Evolutionary conservation across 306 rosid species (phyloP).

Genomic region (Chamaecrista fasciculata): DNA sequence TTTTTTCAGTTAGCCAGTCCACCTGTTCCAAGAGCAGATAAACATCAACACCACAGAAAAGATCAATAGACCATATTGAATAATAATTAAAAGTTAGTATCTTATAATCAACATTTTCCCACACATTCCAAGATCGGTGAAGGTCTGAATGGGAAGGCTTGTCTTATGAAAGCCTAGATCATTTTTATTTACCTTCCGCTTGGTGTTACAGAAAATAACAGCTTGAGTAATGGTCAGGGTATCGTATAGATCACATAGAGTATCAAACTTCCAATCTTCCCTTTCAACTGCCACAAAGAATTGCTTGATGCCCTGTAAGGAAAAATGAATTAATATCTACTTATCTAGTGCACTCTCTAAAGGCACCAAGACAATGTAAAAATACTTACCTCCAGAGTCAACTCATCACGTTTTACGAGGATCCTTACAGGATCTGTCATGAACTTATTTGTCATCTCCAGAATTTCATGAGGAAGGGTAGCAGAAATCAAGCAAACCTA

Average conservation of each 20-base stretch:
- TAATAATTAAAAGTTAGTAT: not conserved
- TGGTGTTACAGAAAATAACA: slow-evolving; percentile 95
- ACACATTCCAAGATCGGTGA: not conserved
- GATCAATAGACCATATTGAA: not conserved
- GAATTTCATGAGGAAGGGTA: slow-evolving; percentile 97
- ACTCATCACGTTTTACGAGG: slow-evolving; percentile 98
- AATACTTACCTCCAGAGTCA: slow-evolving; percentile 82
- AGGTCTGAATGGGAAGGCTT: not conserved
- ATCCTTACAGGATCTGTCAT: slow-evolving; percentile 99
- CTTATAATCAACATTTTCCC: not conserved
- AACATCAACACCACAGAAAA: not conserved
- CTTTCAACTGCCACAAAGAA: slow-evolving; percentile 96
- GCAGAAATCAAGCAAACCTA: slow-evolving; percentile 97
- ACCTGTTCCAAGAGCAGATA: slow-evolving; percentile 51
- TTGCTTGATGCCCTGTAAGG: slow-evolving; percentile 92
- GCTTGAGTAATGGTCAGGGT: slow-evolving; percentile 97
- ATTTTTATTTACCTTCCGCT: slow-evolving; percentile 70
- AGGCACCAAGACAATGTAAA: slow-evolving; percentile 10
- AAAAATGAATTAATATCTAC: slow-evolving; percentile 22
- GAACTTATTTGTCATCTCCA: slow-evolving; percentile 94
- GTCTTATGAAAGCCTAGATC: not conserved
- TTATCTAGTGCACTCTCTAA: slow-evolving; percentile 12
- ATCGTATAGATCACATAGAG: slow-evolving; percentile 95
- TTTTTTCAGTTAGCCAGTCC: slow-evolving; percentile 96
- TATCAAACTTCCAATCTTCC: slow-evolving; percentile 98